Evolutionary conservation across 257 asterid species (phyloP).

Genomic region (Ajuga chamaepitys): DNA sequence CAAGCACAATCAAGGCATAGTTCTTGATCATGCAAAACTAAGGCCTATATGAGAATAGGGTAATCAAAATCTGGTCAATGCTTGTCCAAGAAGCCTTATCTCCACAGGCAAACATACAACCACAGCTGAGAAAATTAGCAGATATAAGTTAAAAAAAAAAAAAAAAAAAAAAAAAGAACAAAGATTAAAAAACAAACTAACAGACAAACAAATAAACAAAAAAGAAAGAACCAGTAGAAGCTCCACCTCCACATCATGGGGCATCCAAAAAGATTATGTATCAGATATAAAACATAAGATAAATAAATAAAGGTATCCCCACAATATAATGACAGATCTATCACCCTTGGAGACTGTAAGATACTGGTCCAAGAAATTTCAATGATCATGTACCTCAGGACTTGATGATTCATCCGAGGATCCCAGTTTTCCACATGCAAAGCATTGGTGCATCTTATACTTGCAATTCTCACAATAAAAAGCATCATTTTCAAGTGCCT

Average conservation of each 20-base stretch:
- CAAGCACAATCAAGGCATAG: background rate
- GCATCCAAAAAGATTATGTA: background rate
- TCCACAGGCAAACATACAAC: background rate
- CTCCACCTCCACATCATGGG: background rate
- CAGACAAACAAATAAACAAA: too few species aligned
- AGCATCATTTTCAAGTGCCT: slow-evolving; percentile 36
- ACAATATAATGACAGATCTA: background rate
- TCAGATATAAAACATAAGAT: too few species aligned
- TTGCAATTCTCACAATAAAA: slow-evolving; percentile 71
- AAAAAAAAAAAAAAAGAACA: background rate
- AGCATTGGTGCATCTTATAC: slow-evolving; percentile 74
- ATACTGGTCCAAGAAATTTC: background rate
- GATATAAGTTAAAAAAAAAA: background rate
- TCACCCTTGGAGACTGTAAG: background rate
- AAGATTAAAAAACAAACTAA: background rate
- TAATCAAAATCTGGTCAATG: background rate
- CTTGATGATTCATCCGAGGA: slow-evolving; percentile 75
- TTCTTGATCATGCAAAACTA: background rate
- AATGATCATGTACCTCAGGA: slow-evolving; percentile 53
- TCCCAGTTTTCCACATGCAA: slow-evolving; percentile 77
- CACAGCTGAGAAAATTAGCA: background rate
- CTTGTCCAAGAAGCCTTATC: background rate
- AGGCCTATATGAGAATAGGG: background rate
- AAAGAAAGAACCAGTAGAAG: background rate
- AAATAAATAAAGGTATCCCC: background rate